These are phyloP conservation scores for Pythium apleroticum DNA, from an alignment of 352 stramenopile genomes.

Conservation along the genomic window DNA sequence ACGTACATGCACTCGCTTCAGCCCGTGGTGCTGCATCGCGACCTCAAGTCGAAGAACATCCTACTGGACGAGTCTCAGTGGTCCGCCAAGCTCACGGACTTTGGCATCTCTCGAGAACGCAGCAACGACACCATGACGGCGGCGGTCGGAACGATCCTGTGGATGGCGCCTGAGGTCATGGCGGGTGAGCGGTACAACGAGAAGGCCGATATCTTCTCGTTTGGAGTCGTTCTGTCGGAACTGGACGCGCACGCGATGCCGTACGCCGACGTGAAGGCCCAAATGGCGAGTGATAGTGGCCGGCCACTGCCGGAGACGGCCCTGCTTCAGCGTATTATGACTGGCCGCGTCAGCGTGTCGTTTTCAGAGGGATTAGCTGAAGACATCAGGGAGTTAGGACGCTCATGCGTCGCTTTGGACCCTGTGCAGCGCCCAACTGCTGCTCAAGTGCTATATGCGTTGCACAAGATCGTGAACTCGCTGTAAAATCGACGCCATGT, in stretches of 20 bases:
- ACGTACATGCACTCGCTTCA: constrained; percentile 38
- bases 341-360: constrained; percentile 10
- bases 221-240: constrained; percentile 24
- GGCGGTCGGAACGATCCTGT: constrained; percentile 20
- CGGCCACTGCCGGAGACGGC: constrained; percentile 15
- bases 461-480: constrained; percentile 26
- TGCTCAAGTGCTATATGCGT: constrained; percentile 20
- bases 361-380: constrained; percentile 3
- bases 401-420: constrained; percentile 12
- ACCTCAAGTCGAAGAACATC: constrained; percentile 30
- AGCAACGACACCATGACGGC: constrained; percentile 30
- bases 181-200: constrained; percentile 25
- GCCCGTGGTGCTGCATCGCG: constrained; percentile 21
- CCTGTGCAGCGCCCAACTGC: constrained; percentile 10
- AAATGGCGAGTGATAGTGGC: constrained; percentile 8
- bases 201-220: constrained; percentile 28
- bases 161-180: constrained; percentile 34
- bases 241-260: constrained; percentile 22
- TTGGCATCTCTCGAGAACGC: constrained; percentile 33
- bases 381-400: constrained; percentile 2
- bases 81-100: constrained; percentile 38
- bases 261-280: constrained; percentile 17
- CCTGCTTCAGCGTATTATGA: constrained; percentile 20
- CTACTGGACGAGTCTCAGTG: constrained; percentile 26
- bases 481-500: constrained; percentile 1